Conservation (phyloP, 192 early-diverging fungal species). For the Coemansia sp. region DNA sequence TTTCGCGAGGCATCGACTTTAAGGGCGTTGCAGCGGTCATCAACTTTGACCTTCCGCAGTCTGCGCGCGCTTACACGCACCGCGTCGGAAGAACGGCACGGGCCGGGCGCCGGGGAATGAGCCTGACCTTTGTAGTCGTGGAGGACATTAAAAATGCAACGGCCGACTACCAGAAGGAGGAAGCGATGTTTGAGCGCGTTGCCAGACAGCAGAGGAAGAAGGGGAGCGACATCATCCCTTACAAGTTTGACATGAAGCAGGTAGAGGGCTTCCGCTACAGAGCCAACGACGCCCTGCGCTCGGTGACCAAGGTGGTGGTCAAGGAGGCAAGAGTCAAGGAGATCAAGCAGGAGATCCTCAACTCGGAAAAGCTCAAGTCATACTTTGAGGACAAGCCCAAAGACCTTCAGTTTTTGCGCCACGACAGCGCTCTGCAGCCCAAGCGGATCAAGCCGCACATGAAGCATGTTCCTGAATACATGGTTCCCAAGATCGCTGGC, state of each 20-base stretch:
- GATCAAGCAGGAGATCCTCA: conserved; percentile 90
- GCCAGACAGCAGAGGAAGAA: conserved; percentile 61
- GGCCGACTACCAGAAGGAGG: conserved; percentile 53
- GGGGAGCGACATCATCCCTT: conserved; percentile 64
- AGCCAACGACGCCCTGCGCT: conserved; percentile 75
- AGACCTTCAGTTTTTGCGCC: conserved; percentile 86
- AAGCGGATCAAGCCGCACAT: conserved; percentile 80
- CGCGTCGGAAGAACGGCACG: conserved; percentile 94
- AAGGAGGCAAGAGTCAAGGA: conserved; percentile 94
- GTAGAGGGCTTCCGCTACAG: conserved; percentile 93
- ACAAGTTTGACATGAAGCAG: conserved; percentile 84
- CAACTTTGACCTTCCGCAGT: conserved; percentile 94
- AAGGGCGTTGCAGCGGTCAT: conserved; percentile 87
- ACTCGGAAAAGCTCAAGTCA: conserved; percentile 91
- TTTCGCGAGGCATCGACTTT: conserved; percentile 96
- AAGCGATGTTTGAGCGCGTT: conserved; percentile 70
- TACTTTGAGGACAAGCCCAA: conserved; percentile 97
- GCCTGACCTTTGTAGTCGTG: conserved; percentile 77
- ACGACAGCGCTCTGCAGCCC: conserved; percentile 86
- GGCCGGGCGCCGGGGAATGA: conserved; percentile 84
- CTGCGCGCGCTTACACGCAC: conserved; percentile 85
- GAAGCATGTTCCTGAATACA: conserved; percentile 90
- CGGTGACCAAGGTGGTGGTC: conserved; percentile 71
- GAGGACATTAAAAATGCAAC: conserved; percentile 42
- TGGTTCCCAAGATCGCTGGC: conserved; percentile 76